phyloP scores from a whole-genome alignment of 1,284 basidiomycete species.

The Ceratobasidium sp. region DNA sequence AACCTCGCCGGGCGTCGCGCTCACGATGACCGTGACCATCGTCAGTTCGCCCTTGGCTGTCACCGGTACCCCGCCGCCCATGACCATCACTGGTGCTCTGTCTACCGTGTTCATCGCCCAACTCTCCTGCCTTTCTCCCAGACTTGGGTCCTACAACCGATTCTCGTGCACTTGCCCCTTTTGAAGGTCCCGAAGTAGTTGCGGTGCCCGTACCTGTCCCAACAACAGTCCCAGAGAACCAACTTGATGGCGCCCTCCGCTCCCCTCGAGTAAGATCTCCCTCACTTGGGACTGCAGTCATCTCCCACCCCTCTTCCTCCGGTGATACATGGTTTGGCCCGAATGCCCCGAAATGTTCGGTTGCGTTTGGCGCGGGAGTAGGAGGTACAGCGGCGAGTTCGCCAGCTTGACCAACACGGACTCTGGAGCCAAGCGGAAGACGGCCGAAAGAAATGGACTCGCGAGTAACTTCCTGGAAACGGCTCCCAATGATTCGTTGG shows the following conservation, averaged over 20 bases:
- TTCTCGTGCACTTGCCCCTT: constrained; percentile 25
- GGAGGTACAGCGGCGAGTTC: constrained; percentile 57
- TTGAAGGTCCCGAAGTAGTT: constrained; percentile 26
- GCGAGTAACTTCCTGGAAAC: constrained; percentile 78
- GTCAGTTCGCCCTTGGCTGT: constrained; percentile 8
- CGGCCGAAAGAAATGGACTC: constrained; percentile 69
- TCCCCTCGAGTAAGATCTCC: constrained; percentile 9
- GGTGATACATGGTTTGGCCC: constrained; percentile 37
- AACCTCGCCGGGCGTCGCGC: not conserved
- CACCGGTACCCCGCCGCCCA: constrained; percentile 26
- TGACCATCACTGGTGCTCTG: constrained; percentile 26
- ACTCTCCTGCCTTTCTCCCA: constrained; percentile 24
- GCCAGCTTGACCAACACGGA: constrained; percentile 68
- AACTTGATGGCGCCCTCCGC: constrained; percentile 39
- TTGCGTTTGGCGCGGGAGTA: constrained; percentile 6
- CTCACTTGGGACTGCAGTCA: constrained; percentile 41
- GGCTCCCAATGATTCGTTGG: constrained; percentile 72
- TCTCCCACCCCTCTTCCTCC: constrained; percentile 38
- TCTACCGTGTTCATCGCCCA: constrained; percentile 17
- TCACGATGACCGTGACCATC: constrained; percentile 21
- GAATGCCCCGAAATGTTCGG: constrained; percentile 1
- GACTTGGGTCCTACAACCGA: constrained; percentile 11
- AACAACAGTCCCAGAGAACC: constrained; percentile 71
- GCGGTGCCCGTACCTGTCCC: constrained; percentile 52
- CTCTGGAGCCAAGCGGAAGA: constrained; percentile 73